These are phyloP conservation scores for Endotrypanum monterogeii DNA, from an alignment of 208 protist species.

Conservation along the genomic window DNA sequence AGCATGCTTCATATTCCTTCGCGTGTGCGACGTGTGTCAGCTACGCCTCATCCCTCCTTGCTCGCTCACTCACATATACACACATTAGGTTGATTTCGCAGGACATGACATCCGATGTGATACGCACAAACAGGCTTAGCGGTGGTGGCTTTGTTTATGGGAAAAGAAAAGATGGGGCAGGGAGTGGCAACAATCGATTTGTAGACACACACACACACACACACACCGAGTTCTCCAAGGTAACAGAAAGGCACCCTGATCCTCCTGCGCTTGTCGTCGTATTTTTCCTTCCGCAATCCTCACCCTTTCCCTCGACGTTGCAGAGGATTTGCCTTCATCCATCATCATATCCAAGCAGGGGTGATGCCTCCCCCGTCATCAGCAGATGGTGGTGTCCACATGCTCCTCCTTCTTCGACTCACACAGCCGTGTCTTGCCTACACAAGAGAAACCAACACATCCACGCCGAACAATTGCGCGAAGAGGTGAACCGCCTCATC, in stretches of 20 bases:
- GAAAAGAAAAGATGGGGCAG: no score
- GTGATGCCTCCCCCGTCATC: background rate
- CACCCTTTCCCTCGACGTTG: background rate
- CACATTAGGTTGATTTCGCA: background rate
- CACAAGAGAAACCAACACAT: conserved; percentile 58
- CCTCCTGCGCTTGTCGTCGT: no score
- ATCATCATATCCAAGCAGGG: background rate
- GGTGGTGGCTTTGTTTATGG: no score
- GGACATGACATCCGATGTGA: no score
- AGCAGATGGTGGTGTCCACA: background rate
- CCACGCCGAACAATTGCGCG: conserved; percentile 59
- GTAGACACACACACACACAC: no score
- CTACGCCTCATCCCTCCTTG: background rate
- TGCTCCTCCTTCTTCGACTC: background rate
- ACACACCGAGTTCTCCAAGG: no score
- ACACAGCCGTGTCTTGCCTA: conserved; percentile 10
- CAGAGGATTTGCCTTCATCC: background rate
- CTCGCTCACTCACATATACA: no score
- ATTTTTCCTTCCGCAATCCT: no score
- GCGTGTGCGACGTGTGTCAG: no score
- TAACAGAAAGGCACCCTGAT: no score
- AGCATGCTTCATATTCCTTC: no score
- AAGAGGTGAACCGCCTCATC: conserved; percentile 54
- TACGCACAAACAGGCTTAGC: background rate
- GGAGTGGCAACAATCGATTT: no score